Evolutionary conservation across 2,329 filamentous ascomycete genomes (phyloP), one percentile per base, ranked within the genome.

Genomic region (Nigrospora osmanthi): DNA sequence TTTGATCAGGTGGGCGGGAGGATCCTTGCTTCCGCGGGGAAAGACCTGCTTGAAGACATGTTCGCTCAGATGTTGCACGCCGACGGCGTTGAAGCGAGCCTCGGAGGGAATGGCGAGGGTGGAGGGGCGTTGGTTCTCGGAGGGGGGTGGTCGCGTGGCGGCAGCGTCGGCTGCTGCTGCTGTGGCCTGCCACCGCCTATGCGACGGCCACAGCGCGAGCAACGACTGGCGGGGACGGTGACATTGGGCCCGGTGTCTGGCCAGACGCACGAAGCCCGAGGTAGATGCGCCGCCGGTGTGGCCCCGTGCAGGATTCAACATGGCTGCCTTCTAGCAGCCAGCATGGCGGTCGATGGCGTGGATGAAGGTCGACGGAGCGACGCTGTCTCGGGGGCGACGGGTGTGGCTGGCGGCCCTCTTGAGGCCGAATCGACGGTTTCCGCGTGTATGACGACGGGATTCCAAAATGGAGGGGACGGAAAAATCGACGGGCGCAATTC

Each of bases 1-100:
- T 12, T 85, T 72, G 34, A 97, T 80, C 9, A 98, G 79, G 47
- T 89, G 80, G 37, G 78, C 68, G 2, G 87, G 79, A 2, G 85
- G 76, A 3, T 78, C 69, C 11, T 73, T 65, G 49, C 64, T 59
- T 40, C 69, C 69, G 35, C 72, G 67, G 5, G 78, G 80, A 59
- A 98, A 98, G 36, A 98, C 69, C 65, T 97, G 93, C 2, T 78
- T 61, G 63, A 91, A 87, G 38, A 98, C 75, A 69, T 90, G 77
- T 47, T 76, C 74, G 71, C 89, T 96, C 54, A 98, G 72, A 58
- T 97, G 91, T 67, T 98, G 93, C 35, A 98, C 88, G 43, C 88
- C 89, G 56, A 98, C 90, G 54, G 94, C 87, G 67, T 94, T 98
- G 70, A 85, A 88, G 53, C 93, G 82, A 40, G 88, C 73, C 46